These are phyloP conservation scores for Paraphaeosphaeria minitans DNA, from an alignment of 2,329 filamentous ascomycete genomes.

Conservation along the genomic window DNA sequence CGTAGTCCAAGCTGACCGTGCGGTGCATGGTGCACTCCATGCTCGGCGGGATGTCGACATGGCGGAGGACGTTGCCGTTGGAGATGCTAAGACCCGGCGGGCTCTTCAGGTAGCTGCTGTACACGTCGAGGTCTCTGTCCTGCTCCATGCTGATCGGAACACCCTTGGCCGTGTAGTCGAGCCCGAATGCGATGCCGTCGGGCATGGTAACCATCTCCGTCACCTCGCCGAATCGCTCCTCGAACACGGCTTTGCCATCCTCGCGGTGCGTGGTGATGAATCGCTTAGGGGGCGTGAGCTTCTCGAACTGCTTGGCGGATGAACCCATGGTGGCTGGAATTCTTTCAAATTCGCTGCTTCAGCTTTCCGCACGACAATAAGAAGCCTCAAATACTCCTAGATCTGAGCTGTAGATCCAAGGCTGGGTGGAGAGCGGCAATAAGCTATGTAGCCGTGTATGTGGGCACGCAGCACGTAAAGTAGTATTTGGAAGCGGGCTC, in stretches of 20 bases:
- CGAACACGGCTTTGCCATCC: conserved; percentile 46
- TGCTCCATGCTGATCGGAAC: conserved; percentile 55
- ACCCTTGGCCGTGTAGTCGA: conserved; percentile 56
- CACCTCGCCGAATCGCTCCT: conserved; percentile 42
- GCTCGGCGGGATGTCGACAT: conserved; percentile 46
- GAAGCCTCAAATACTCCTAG: not conserved
- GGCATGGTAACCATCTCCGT: conserved; percentile 45
- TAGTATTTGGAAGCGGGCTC: not conserved
- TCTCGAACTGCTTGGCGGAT: conserved; percentile 25
- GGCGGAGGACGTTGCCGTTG: conserved; percentile 54
- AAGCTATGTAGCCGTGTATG: not conserved
- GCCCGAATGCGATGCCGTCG: conserved; percentile 55
- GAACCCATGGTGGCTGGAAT: not conserved
- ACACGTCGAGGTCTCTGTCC: conserved; percentile 54
- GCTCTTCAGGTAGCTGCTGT: conserved; percentile 50
- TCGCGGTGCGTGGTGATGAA: conserved; percentile 46
- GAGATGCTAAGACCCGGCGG: conserved; percentile 58
- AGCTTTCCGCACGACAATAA: not conserved
- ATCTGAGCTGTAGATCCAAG: not conserved
- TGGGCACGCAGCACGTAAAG: not conserved
- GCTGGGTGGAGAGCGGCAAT: not conserved
- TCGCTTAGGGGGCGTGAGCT: conserved; percentile 40
- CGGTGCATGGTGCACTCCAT: conserved; percentile 49
- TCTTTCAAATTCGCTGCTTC: not conserved
- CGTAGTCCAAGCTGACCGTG: conserved; percentile 49